Conservation (phyloP, 2,329 filamentous ascomycete genomes). For the Alternaria brassicicola region DNA sequence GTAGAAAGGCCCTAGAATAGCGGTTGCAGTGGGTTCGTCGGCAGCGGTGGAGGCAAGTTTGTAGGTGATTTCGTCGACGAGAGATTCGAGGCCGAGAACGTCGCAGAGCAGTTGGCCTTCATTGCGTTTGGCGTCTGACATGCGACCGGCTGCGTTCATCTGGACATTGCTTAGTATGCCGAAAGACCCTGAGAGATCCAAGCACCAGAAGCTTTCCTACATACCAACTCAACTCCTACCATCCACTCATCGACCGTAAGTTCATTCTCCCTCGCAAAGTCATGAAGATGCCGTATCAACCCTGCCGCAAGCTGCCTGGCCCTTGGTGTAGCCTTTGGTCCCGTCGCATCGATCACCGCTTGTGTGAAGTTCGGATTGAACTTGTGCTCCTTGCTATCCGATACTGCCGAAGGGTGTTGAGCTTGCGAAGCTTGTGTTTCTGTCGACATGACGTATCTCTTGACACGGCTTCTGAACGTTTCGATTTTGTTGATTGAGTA, state of each 20-base stretch:
- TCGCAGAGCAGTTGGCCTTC: slow-evolving; percentile 67
- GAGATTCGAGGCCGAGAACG: slow-evolving; percentile 63
- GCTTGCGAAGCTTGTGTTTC: not conserved
- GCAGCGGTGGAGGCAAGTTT: slow-evolving; percentile 61
- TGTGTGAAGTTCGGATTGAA: slow-evolving; percentile 80
- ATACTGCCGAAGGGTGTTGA: slow-evolving; percentile 15
- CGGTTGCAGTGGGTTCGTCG: slow-evolving; percentile 68
- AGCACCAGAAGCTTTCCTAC: not conserved
- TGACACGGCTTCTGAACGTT: not conserved
- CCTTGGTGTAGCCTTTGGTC: slow-evolving; percentile 69
- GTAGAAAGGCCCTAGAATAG: slow-evolving; percentile 88
- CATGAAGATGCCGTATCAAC: slow-evolving; percentile 75
- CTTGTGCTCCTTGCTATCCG: slow-evolving; percentile 37
- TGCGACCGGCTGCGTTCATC: slow-evolving; percentile 67
- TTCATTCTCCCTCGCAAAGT: slow-evolving; percentile 78
- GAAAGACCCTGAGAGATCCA: not conserved
- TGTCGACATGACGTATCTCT: not conserved
- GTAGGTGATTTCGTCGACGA: slow-evolving; percentile 81
- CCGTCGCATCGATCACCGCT: slow-evolving; percentile 74
- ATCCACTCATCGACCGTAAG: slow-evolving; percentile 81
- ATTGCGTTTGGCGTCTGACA: slow-evolving; percentile 67
- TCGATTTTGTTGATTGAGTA: not conserved
- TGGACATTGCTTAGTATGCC: slow-evolving; percentile 19
- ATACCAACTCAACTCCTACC: slow-evolving; percentile 71
- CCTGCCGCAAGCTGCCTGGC: slow-evolving; percentile 67